Conservation (phyloP, 495 filamentous ascomycete species). For the Pseudomonodictys pantanalensis region DNA sequence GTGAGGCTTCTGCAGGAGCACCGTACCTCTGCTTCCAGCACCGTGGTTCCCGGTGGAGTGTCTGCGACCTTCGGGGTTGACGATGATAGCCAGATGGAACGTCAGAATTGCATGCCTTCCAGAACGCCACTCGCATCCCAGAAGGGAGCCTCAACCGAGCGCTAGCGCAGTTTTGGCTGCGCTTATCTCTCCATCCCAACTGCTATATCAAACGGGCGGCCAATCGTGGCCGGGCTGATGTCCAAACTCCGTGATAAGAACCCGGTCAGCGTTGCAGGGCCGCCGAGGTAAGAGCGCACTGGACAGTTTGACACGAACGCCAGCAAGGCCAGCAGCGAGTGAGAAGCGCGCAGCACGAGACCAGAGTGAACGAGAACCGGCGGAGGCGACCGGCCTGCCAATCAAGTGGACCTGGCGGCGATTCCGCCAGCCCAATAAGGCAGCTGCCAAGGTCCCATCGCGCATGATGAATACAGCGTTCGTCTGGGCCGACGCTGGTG, state of each 20-base stretch:
- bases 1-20: too few relatives aligned
- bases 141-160: slow-evolving; percentile 25
- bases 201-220: background rate
- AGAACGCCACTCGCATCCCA: slow-evolving; percentile 26
- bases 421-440: slow-evolving; percentile 18
- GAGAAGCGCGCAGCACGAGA: background rate
- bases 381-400: slow-evolving; percentile 31
- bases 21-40: background rate
- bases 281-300: slow-evolving; percentile 7
- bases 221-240: background rate
- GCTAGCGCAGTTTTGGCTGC: slow-evolving; percentile 8
- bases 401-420: slow-evolving; percentile 5
- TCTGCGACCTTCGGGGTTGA: slow-evolving; percentile 21
- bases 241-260: slow-evolving; percentile 5
- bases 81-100: slow-evolving; percentile 20
- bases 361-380: slow-evolving; percentile 1
- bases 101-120: slow-evolving; percentile 17
- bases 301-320: background rate
- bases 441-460: slow-evolving; percentile 24
- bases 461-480: background rate
- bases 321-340: slow-evolving; percentile 5
- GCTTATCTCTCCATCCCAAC: slow-evolving; percentile 16
- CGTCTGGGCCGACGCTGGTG: slow-evolving; percentile 19
- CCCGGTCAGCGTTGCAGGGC: slow-evolving; percentile 10
- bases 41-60: background rate